These are phyloP conservation scores for Candida nitratophila DNA, from an alignment of 805 yeast species.

Conservation along the genomic window DNA sequence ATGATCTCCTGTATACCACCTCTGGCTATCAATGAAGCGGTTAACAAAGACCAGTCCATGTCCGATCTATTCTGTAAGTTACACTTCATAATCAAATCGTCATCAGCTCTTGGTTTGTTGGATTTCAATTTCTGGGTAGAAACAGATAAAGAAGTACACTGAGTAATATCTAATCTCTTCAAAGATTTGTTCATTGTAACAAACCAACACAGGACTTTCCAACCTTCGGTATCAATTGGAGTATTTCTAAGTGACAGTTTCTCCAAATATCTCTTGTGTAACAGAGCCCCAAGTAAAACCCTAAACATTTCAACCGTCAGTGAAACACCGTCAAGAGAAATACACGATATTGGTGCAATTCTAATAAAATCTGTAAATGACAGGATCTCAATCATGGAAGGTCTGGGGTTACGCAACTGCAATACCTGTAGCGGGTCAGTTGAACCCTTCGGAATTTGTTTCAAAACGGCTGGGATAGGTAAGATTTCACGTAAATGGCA, in stretches of 20 bases:
- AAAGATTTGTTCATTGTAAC: conserved; percentile 54
- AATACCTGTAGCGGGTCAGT: conserved; percentile 66
- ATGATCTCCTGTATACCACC: conserved; percentile 77
- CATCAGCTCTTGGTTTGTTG: conserved; percentile 6
- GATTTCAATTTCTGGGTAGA: conserved; percentile 34
- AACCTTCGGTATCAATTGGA: conserved; percentile 61
- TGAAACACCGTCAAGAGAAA: conserved; percentile 73
- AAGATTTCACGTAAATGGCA: conserved; percentile 88
- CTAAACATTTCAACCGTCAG: conserved; percentile 71
- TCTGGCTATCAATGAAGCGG: conserved; percentile 59
- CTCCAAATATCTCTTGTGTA: conserved; percentile 57
- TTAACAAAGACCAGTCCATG: conserved; percentile 78
- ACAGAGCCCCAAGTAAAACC: conserved; percentile 62
- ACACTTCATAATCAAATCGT: conserved; percentile 35
- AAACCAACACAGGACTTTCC: conserved; percentile 76
- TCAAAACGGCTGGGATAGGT: conserved; percentile 85
- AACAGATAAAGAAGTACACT: conserved; percentile 44
- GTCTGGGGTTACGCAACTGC: conserved; percentile 78
- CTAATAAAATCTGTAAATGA: conserved; percentile 85
- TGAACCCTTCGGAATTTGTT: conserved; percentile 73
- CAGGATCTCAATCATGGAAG: conserved; percentile 80
- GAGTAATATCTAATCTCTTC: conserved; percentile 63
- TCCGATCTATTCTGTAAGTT: conserved; percentile 54
- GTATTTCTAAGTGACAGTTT: conserved; percentile 76
- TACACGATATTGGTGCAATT: conserved; percentile 71